Percentiles rank a stretch among this genome's conserved stretches.
Conservation (phyloP, 371 early-diverging fungal species). For the Sporodiniella umbellata region DNA sequence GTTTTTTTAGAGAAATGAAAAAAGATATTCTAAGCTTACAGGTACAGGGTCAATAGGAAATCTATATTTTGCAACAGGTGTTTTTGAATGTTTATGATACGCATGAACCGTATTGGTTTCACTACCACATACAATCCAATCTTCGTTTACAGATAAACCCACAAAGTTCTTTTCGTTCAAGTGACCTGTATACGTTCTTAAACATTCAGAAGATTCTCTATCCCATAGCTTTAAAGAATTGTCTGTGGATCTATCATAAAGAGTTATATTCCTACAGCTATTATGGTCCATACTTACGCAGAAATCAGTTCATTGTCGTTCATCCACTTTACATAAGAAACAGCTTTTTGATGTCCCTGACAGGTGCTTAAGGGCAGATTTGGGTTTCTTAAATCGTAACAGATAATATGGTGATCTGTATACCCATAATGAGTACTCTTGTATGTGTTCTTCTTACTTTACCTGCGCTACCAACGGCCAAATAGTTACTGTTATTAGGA, state of each 20-base stretch:
- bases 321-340: conserved; percentile 88
- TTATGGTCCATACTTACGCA: no score
- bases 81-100: conserved; percentile 69
- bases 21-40: conserved; percentile 33
- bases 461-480: conserved; percentile 89
- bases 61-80: conserved; percentile 68
- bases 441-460: not conserved
- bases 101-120: conserved; percentile 85
- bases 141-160: conserved; percentile 73
- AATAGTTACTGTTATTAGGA: conserved; percentile 63
- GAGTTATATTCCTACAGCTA: no score
- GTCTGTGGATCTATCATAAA: conserved; percentile 71
- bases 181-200: conserved; percentile 79
- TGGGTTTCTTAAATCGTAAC: conserved; percentile 80
- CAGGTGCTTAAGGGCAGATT: conserved; percentile 64
- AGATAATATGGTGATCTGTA: conserved; percentile 82
- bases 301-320: conserved; percentile 72
- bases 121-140: conserved; percentile 90
- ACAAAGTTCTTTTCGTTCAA: conserved; percentile 95
- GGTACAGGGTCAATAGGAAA: conserved; percentile 72
- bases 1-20: not conserved
- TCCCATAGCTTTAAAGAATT: conserved; percentile 87
- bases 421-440: no score
- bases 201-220: conserved; percentile 48
- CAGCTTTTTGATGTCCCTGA: conserved; percentile 86